A percentile compares a stretch with the other conserved stretches of the same genome.
Evolutionary conservation across 2,329 filamentous ascomycete genomes (phyloP).

Genomic region (Camillea tinctor): DNA sequence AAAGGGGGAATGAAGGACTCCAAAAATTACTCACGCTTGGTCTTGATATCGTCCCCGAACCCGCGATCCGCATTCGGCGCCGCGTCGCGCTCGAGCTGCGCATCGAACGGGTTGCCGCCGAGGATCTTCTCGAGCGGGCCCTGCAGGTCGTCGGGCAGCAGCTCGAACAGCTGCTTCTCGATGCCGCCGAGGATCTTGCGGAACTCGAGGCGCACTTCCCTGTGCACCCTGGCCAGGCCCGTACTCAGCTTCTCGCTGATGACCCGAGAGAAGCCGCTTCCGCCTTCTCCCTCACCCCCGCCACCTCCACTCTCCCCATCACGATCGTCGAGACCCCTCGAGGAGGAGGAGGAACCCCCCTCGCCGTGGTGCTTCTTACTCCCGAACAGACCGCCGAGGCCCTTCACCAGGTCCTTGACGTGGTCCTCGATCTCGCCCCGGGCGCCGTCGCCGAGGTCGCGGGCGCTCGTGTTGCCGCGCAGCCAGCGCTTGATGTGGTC

Average conservation of each 20-base stretch:
- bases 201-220: constrained; percentile 46
- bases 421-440: constrained; percentile 45
- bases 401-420: constrained; percentile 45
- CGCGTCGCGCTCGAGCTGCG: constrained; percentile 39
- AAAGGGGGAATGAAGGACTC: no score
- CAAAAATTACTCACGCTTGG: no score
- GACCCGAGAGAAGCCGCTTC: constrained; percentile 42
- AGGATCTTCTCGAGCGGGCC: constrained; percentile 45
- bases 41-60: constrained; percentile 43
- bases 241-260: constrained; percentile 48
- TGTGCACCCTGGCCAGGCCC: constrained; percentile 42
- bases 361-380: constrained; percentile 36
- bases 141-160: constrained; percentile 43
- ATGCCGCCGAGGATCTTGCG: constrained; percentile 43
- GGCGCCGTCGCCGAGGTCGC: constrained; percentile 38
- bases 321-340: constrained; percentile 25
- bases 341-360: constrained; percentile 17
- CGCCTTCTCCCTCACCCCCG: constrained; percentile 26
- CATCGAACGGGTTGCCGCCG: constrained; percentile 46
- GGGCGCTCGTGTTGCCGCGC: constrained; percentile 20
- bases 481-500: constrained; percentile 44
- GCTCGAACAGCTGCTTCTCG: constrained; percentile 46
- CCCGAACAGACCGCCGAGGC: constrained; percentile 41
- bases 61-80: constrained; percentile 35
- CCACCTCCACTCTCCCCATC: constrained; percentile 14